Evolutionary conservation across 2,329 filamentous ascomycete species (phyloP), one percentile per base, ranked within the genome.

Genomic region (Eutypella sp.): DNA sequence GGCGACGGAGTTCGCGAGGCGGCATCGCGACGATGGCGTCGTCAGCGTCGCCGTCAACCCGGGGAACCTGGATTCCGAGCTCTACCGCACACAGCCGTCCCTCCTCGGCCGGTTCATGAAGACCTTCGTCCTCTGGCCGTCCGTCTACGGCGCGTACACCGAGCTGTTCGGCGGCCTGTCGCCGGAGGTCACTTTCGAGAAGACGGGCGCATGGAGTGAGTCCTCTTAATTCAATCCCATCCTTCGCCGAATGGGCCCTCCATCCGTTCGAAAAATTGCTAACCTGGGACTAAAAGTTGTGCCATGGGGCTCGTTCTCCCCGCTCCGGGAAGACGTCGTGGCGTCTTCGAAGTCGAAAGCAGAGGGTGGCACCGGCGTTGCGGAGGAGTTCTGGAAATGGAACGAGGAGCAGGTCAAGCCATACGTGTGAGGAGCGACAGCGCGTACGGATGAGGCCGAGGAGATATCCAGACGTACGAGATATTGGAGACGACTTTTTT

Each of bases 361-460:
- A n/a, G 64, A 71, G 20, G 67, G 67, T 16, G 67, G 69, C 2
- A 65, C 59, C 16, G 67, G 65, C 0, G 59, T 59, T 24, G 65
- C 62, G 1, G 46, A 57, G 23, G 57, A 62, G 41, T 72, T 75
- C 47, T 74, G 69, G 69, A 65, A 69, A 3, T 75, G 70, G 70
- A 62, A 56, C 23, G 71, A 74, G 43, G 61, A 67, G 41, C 64
- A 69, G 44, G 53, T 67, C 5, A 60, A 62, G 44, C 49, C 51
- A 4, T 68, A 61, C 45, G 18, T 52, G 4, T 42, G 25, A 46
- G 16, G 36, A 33, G 29, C 13, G 5, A 33, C 4, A 15, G 16
- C 13, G 25, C 25, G 13, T 29, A 7, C 7, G 7, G 25, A 7
- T 7, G 25, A 29, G 7, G 7, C 25, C 13, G 7, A 29, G n/a